Conservation (phyloP, 345 rosid genomes). For the Excoecaria cochinchinensis region DNA sequence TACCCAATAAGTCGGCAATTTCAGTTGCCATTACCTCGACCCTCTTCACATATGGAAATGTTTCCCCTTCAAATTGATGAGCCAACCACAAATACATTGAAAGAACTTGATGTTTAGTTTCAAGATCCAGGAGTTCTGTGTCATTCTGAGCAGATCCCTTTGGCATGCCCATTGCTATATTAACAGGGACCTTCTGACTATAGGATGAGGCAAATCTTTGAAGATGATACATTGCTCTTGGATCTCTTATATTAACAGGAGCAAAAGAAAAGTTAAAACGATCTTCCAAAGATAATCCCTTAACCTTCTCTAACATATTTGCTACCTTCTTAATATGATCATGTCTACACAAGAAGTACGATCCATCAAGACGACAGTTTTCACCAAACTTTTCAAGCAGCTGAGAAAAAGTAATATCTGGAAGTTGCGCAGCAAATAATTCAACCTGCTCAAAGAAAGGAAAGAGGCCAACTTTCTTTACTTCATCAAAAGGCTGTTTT, state of each 20-base stretch:
- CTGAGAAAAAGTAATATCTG: slow-evolving; percentile 50
- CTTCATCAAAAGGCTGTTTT: slow-evolving; percentile 80
- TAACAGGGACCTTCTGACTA: slow-evolving; percentile 66
- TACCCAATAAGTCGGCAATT: slow-evolving; percentile 78
- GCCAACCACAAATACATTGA: slow-evolving; percentile 94
- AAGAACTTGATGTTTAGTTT: slow-evolving; percentile 78
- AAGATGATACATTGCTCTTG: slow-evolving; percentile 87
- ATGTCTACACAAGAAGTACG: slow-evolving; percentile 79
- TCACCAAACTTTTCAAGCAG: slow-evolving; percentile 76
- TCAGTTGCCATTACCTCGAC: slow-evolving; percentile 79
- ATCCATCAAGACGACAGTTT: slow-evolving; percentile 78
- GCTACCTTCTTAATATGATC: slow-evolving; percentile 90
- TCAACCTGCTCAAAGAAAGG: slow-evolving; percentile 96
- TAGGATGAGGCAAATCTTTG: slow-evolving; percentile 67
- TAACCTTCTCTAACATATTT: slow-evolving; percentile 85
- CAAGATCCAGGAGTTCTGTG: slow-evolving; percentile 75
- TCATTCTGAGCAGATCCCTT: slow-evolving; percentile 81
- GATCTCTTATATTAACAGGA: slow-evolving; percentile 87
- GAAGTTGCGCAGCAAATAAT: slow-evolving; percentile 69
- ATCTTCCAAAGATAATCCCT: slow-evolving; percentile 72
- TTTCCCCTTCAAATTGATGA: slow-evolving; percentile 68
- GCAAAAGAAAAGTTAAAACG: slow-evolving; percentile 96
- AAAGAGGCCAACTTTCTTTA: slow-evolving; percentile 77
- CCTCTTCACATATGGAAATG: slow-evolving; percentile 68
- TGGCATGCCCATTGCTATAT: slow-evolving; percentile 88